phyloP scores from a whole-genome alignment of 352 stramenopile genomes.

The Phytopythium montanum region DNA sequence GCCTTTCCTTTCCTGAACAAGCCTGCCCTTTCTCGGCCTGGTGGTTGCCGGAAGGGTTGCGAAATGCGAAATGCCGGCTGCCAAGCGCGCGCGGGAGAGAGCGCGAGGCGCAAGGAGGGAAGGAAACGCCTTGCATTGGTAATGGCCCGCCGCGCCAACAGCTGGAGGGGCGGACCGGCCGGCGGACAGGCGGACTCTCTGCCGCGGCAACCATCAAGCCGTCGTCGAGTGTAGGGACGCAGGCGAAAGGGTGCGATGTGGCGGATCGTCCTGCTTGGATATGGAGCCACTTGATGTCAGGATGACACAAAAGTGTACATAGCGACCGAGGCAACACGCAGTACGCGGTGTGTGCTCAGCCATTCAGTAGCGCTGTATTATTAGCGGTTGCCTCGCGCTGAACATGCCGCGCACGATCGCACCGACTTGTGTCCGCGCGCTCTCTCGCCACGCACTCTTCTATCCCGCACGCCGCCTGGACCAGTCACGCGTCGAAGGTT shows the following conservation, averaged over 20 bases:
- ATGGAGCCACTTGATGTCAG: neutral
- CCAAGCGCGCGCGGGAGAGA: conserved; percentile 1
- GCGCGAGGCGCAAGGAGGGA: neutral
- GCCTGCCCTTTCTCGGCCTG: neutral
- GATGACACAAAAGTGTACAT: neutral
- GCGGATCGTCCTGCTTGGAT: too few relatives aligned
- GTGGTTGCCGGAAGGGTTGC: conserved; percentile 1
- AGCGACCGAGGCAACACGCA: neutral
- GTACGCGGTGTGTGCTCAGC: neutral
- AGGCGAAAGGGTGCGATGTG: neutral
- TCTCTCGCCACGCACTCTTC: neutral
- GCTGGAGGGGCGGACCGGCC: neutral
- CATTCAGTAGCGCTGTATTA: neutral
- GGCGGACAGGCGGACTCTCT: too few relatives aligned
- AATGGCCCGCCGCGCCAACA: neutral
- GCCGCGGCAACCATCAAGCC: neutral
- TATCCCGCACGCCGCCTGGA: conserved; percentile 1
- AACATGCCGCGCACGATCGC: neutral
- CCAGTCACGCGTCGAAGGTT: conserved; percentile 1
- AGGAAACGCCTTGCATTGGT: neutral
- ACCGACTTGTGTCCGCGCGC: neutral
- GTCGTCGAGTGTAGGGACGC: neutral
- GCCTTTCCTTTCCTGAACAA: neutral
- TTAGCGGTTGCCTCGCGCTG: neutral
- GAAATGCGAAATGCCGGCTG: neutral